These are phyloP conservation scores for Blattamonas nauphoetae DNA, from an alignment of 78 protist genomes.

Conservation along the genomic window DNA sequence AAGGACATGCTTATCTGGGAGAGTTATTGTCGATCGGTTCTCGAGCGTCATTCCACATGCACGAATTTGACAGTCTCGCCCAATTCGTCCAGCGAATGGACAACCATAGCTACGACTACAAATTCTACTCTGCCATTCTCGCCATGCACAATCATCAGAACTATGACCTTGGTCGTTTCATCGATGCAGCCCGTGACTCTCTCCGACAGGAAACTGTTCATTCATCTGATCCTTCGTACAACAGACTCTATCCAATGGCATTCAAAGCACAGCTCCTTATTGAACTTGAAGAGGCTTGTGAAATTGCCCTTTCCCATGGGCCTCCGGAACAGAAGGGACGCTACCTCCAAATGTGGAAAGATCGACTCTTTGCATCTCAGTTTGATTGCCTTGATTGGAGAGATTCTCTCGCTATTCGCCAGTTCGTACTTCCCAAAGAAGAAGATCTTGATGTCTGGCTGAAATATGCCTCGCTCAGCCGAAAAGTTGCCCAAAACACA, in stretches of 20 bases:
- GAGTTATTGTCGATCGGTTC: too few species aligned
- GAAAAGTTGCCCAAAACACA: neutral
- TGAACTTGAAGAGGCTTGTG: slow-evolving; percentile 17
- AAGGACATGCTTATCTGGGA: neutral
- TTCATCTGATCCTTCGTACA: neutral
- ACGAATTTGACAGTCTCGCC: neutral
- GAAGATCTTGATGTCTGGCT: neutral
- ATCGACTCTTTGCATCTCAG: neutral
- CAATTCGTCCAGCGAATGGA: neutral
- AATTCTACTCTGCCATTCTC: slow-evolving; percentile 3
- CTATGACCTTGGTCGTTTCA: neutral
- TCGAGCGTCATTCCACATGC: neutral
- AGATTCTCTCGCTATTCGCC: slow-evolving; percentile 15
- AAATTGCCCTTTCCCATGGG: neutral
- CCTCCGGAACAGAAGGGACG: neutral
- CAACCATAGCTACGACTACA: neutral
- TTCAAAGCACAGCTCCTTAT: slow-evolving; percentile 9
- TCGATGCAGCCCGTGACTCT: neutral
- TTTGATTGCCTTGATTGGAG: neutral
- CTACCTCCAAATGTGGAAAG: neutral
- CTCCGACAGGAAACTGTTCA: neutral
- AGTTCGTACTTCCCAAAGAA: slow-evolving; percentile 11
- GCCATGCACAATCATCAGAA: neutral
- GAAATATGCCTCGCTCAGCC: slow-evolving; percentile 17
- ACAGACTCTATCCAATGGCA: neutral